These are phyloP conservation scores for Stemphylium lycopersici DNA, from an alignment of 2,329 filamentous ascomycete genomes.

Conservation along the genomic window DNA sequence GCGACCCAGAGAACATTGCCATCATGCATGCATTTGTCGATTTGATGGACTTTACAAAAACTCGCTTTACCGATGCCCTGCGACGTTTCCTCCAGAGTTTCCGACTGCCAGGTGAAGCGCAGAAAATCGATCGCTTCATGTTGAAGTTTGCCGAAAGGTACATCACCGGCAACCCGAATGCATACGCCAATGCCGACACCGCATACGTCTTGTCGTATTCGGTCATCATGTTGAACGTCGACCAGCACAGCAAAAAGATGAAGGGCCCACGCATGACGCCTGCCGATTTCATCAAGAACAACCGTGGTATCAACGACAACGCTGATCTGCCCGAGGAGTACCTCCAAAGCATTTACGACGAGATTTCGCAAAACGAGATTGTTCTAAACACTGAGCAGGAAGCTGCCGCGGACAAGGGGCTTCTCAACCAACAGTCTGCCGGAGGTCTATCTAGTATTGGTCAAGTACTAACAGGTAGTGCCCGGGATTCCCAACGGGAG, in stretches of 20 bases:
- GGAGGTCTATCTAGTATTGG: slow-evolving; percentile 80
- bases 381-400: slow-evolving; percentile 92
- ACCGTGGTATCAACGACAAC: slow-evolving; percentile 96
- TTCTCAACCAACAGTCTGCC: slow-evolving; percentile 60
- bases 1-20: slow-evolving; percentile 89
- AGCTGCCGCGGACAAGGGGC: slow-evolving; percentile 79
- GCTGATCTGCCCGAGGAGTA: slow-evolving; percentile 94
- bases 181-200: slow-evolving; percentile 97
- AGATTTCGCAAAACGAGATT: slow-evolving; percentile 90
- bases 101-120: slow-evolving; percentile 90
- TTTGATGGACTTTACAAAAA: slow-evolving; percentile 88
- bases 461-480: slow-evolving; percentile 88
- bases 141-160: slow-evolving; percentile 98
- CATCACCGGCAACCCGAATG: slow-evolving; percentile 91
- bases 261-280: slow-evolving; percentile 85
- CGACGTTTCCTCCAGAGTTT: slow-evolving; percentile 94
- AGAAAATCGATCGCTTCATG: slow-evolving; percentile 99
- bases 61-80: slow-evolving; percentile 89
- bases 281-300: slow-evolving; percentile 99
- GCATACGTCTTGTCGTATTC: slow-evolving; percentile 96
- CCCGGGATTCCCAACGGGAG: slow-evolving; percentile 88
- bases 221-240: slow-evolving; percentile 95
- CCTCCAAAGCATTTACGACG: slow-evolving; percentile 85
- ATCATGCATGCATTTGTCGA: slow-evolving; percentile 99
- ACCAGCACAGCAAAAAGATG: slow-evolving; percentile 90